Conservation (phyloP, 2,329 filamentous ascomycete genomes). For the Botrytis galanthina region DNA sequence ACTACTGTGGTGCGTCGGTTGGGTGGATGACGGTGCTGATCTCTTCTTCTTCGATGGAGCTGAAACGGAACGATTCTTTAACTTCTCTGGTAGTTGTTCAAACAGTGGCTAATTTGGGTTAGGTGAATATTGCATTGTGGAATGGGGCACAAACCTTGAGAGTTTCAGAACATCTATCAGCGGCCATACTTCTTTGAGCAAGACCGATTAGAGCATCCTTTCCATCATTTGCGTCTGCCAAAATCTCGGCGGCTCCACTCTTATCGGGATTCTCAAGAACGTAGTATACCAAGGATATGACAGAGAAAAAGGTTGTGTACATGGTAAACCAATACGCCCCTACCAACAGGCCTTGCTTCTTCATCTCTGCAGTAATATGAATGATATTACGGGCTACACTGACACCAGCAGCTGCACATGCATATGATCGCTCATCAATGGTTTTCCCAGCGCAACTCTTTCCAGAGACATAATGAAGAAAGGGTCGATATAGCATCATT, state of each 20-base stretch:
- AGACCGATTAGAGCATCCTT: slow-evolving; percentile 78
- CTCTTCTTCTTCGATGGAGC: slow-evolving; percentile 52
- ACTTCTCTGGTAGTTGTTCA: slow-evolving; percentile 72
- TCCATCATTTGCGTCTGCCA: slow-evolving; percentile 81
- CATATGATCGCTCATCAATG: slow-evolving; percentile 75
- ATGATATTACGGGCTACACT: slow-evolving; percentile 68
- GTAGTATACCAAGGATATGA: slow-evolving; percentile 76
- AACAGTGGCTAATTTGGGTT: slow-evolving; percentile 65
- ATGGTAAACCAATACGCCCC: slow-evolving; percentile 86
- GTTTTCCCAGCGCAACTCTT: slow-evolving; percentile 53
- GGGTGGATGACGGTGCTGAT: slow-evolving; percentile 48
- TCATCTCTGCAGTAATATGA: slow-evolving; percentile 76
- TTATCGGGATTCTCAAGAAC: slow-evolving; percentile 78
- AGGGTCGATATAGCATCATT: slow-evolving; percentile 78
- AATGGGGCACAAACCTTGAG: slow-evolving; percentile 60
- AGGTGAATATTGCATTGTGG: slow-evolving; percentile 18
- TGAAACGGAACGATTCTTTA: slow-evolving; percentile 53
- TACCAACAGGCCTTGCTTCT: slow-evolving; percentile 69
- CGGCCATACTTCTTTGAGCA: slow-evolving; percentile 81
- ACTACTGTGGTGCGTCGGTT: slow-evolving; percentile 35
- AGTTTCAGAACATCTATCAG: slow-evolving; percentile 77
- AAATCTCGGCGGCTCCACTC: slow-evolving; percentile 70
- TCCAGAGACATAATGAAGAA: slow-evolving; percentile 77
- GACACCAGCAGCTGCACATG: slow-evolving; percentile 63
- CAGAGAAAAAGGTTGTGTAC: slow-evolving; percentile 79